Evolutionary conservation across 2,329 filamentous ascomycete species (phyloP).

Genomic region (Fusarium sp.): DNA sequence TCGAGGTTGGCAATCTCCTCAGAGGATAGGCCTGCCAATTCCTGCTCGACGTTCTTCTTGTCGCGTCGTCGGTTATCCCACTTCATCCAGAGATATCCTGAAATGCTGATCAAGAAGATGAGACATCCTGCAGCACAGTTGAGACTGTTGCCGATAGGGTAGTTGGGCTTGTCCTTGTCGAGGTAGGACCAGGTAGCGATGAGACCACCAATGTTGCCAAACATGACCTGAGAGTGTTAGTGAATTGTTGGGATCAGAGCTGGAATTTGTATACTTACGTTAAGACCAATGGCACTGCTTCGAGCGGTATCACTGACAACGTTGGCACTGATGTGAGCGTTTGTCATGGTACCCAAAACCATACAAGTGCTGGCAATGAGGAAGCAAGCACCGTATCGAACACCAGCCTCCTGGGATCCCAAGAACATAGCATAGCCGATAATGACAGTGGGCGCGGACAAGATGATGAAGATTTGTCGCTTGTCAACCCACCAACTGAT

Average conservation of each 20-base stretch:
- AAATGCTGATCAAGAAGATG: slow-evolving; percentile 63
- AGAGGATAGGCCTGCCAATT: slow-evolving; percentile 65
- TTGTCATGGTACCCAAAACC: slow-evolving; percentile 69
- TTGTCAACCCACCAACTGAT: slow-evolving; percentile 67
- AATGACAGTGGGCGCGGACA: slow-evolving; percentile 67
- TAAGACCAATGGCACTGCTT: slow-evolving; percentile 67
- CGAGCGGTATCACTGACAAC: slow-evolving; percentile 73
- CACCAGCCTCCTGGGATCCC: slow-evolving; percentile 56
- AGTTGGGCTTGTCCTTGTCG: slow-evolving; percentile 71
- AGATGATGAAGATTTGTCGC: slow-evolving; percentile 66
- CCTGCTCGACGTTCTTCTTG: slow-evolving; percentile 64
- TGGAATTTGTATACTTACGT: slow-evolving; percentile 27
- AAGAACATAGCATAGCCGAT: slow-evolving; percentile 74
- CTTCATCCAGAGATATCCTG: slow-evolving; percentile 69
- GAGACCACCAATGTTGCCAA: slow-evolving; percentile 68
- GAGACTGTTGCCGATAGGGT: slow-evolving; percentile 71
- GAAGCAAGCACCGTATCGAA: slow-evolving; percentile 73
- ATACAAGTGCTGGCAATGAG: slow-evolving; percentile 71
- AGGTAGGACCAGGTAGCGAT: slow-evolving; percentile 74
- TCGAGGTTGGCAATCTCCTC: slow-evolving; percentile 70
- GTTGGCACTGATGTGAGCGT: slow-evolving; percentile 72
- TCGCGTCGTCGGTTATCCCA: slow-evolving; percentile 70
- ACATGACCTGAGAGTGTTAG: slow-evolving; percentile 43
- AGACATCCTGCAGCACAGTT: slow-evolving; percentile 72
- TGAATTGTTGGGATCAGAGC: accelerated